Percentiles rank a stretch among this genome's conserved stretches.
Evolutionary conservation across 139 green algal genomes (phyloP).

Genomic region (Tetraselmis striata): DNA sequence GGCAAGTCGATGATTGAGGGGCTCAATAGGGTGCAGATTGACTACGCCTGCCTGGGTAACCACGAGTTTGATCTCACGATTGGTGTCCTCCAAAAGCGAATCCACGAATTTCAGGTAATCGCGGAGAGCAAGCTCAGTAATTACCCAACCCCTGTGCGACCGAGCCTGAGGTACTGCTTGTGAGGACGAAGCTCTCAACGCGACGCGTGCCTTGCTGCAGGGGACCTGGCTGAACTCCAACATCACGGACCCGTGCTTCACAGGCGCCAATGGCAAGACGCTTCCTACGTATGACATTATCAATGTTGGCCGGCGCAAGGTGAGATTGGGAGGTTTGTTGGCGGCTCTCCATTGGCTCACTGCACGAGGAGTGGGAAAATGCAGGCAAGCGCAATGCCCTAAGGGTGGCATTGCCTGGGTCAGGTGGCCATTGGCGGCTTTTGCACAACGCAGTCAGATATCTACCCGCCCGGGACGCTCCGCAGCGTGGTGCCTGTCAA

Average conservation of each 20-base stretch:
- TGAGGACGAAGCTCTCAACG: too few relatives aligned
- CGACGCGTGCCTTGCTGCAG: too few relatives aligned
- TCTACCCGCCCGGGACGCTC: not conserved
- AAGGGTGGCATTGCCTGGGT: not conserved
- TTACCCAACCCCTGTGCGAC: too few relatives aligned
- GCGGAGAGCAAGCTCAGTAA: too few relatives aligned
- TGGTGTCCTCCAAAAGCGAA: not conserved
- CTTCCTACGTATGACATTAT: not conserved
- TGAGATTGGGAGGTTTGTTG: too few relatives aligned
- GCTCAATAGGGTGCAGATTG: not conserved
- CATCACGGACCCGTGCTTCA: not conserved
- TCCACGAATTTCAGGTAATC: not conserved
- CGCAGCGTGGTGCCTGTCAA: not conserved
- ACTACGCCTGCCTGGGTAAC: not conserved
- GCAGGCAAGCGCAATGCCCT: not conserved
- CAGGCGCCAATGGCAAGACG: not conserved
- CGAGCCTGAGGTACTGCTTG: too few relatives aligned
- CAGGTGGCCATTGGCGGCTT: not conserved
- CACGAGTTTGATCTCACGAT: not conserved
- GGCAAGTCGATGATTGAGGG: not conserved
- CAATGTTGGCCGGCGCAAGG: not conserved
- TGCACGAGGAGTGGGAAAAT: not conserved
- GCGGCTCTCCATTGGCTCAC: too few relatives aligned
- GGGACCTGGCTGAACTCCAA: not conserved
- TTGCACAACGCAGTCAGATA: not conserved